These are phyloP conservation scores for Carex arenaria DNA, from an alignment of 202 grass and related monocot genomes.

Conservation along the genomic window DNA sequence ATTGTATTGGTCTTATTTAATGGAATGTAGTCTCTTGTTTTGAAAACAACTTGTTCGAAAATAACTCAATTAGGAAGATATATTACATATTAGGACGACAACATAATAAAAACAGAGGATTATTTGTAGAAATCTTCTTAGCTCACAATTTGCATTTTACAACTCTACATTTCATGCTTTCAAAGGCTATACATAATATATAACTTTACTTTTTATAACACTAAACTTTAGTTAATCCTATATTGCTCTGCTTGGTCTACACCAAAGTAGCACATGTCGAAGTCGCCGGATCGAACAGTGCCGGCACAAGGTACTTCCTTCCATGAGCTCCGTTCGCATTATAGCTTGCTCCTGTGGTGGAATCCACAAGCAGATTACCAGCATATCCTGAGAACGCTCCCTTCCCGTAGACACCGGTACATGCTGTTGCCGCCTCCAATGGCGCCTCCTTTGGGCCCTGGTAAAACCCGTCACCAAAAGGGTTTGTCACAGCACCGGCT, in stretches of 20 bases:
- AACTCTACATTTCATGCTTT: not conserved
- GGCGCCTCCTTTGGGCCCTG: slow-evolving; percentile 51
- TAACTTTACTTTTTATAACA: not conserved
- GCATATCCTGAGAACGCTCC: slow-evolving; percentile 66
- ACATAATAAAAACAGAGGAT: not conserved
- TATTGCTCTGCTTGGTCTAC: slow-evolving; percentile 9
- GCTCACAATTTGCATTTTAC: not conserved
- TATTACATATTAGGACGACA: not conserved
- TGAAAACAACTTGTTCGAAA: not conserved
- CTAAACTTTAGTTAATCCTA: not conserved
- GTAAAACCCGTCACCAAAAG: slow-evolving; percentile 79
- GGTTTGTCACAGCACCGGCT: slow-evolving; percentile 60
- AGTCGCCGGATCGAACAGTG: slow-evolving; percentile 54
- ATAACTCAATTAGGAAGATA: not conserved
- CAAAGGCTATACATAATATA: not conserved
- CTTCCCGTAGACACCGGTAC: slow-evolving; percentile 58
- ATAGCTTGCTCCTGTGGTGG: slow-evolving; percentile 52
- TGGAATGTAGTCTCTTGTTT: not conserved
- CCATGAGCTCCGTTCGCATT: slow-evolving; percentile 55
- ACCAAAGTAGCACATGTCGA: slow-evolving; percentile 52
- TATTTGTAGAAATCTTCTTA: not conserved
- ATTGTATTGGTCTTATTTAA: not conserved
- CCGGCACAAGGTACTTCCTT: slow-evolving; percentile 58
- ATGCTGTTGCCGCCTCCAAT: slow-evolving; percentile 69
- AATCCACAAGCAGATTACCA: slow-evolving; percentile 44